Conservation (phyloP, 805 yeast genomes). For the Ogataea thermomethanolica region DNA sequence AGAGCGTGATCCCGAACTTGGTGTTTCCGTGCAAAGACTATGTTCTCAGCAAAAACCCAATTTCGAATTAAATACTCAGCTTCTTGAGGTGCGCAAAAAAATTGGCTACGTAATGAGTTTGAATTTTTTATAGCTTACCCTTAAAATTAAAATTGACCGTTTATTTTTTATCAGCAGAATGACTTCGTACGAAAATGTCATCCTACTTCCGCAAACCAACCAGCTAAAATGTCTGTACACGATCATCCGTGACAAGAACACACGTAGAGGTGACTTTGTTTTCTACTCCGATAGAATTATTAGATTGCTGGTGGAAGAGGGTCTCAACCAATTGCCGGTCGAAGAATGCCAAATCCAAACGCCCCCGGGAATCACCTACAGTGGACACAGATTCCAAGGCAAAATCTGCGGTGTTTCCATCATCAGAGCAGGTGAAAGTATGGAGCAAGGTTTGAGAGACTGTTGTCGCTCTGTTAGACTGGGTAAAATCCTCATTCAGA, state of each 20-base stretch:
- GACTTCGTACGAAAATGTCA: constrained; percentile 47
- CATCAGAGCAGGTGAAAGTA: constrained; percentile 97
- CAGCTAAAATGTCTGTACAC: constrained; percentile 76
- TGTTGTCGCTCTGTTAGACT: constrained; percentile 95
- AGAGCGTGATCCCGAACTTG: constrained; percentile 1
- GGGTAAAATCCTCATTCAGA: constrained; percentile 93
- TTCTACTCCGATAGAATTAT: constrained; percentile 95
- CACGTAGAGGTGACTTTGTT: constrained; percentile 88
- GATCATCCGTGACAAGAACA: constrained; percentile 77
- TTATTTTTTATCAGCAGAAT: constrained; percentile 4
- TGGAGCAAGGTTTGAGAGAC: constrained; percentile 98
- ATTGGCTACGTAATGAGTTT: constrained; percentile 29
- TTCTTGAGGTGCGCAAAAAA: constrained; percentile 22
- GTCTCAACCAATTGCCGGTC: constrained; percentile 92
- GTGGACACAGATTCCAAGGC: constrained; percentile 81
- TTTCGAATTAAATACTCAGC: neutral
- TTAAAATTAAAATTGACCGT: neutral
- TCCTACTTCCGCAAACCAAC: constrained; percentile 79
- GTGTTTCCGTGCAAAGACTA: neutral
- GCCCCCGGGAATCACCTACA: constrained; percentile 66
- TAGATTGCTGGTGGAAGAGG: constrained; percentile 90
- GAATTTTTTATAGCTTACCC: constrained; percentile 21
- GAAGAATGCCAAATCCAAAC: constrained; percentile 63
- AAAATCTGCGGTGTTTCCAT: constrained; percentile 97
- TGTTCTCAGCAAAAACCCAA: neutral